Evolutionary conservation across 495 filamentous ascomycete genomes (phyloP), one percentile per base, ranked within the genome.

Genomic region (Hypomontagnella submonticulosa): DNA sequence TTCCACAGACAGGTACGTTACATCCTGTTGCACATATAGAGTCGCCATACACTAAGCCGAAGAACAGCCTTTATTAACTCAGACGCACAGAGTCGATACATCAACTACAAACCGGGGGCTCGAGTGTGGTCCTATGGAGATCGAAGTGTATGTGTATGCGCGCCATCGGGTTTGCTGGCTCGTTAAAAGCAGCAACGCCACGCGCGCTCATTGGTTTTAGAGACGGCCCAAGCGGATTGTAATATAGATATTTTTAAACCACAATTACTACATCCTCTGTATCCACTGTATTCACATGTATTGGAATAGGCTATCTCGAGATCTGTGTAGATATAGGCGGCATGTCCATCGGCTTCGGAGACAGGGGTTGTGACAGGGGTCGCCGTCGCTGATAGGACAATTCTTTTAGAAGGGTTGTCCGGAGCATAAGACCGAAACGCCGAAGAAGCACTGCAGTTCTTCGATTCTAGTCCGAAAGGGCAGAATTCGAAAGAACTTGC

Each of bases 1-100:
- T 58, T 42, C 12, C 54, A 37, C 64, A 59, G 58, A 37, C 64
- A 59, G 58, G 64, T 63, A 55, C 44, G 64, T 57, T 16, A 11
- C n/a, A 43, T 33, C 19, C 43, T 30, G n/a, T 51, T 18, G 12
- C 30, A 36, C 12, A 18, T 16, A 27, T 43, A 0, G 30, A 49
- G 12, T 1, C 10, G 4, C 16, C 43, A 12, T 15, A 3, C 18
- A 23, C 11, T 10, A 19, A 47, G 53, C 41, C 13, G 13, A 46
- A 23, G 12, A 16, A 8, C 11, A n/a, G 20, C 34, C 19, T 36
- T 54, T 61, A 27, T 27, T 66, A 8, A 66, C 57, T 61, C 36
- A 1, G 7, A 4, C 2, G 13, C 15, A 16, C 55, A 65, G 62
- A 41, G 30, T 43, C 46, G 11, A 23, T 46, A 42, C 34, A 58